Evolutionary conservation across 2,329 filamentous ascomycete genomes (phyloP).

Genomic region (Cladosporium sp.): DNA sequence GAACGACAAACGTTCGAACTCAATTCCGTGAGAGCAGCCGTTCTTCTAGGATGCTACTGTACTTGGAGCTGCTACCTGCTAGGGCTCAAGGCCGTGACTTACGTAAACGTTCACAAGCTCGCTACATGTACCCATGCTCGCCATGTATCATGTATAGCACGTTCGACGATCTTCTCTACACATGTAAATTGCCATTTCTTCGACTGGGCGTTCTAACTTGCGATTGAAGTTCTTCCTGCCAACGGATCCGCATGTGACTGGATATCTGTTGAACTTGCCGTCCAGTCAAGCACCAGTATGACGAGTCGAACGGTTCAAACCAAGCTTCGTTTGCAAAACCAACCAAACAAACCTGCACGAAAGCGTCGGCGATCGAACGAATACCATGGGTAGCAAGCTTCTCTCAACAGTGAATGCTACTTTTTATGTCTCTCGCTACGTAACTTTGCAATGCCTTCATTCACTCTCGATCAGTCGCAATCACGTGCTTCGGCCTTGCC

Average conservation of each 20-base stretch:
- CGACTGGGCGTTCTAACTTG: neutral
- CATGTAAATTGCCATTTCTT: neutral
- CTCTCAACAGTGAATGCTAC: neutral
- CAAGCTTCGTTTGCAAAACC: neutral
- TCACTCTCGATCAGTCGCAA: neutral
- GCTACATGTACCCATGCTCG: too few relatives aligned
- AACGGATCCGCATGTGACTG: neutral
- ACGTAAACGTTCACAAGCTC: neutral
- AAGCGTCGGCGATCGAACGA: neutral
- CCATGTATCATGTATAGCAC: neutral
- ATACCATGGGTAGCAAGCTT: neutral
- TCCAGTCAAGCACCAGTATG: neutral
- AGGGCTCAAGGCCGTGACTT: neutral
- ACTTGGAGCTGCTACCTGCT: neutral
- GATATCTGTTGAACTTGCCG: neutral
- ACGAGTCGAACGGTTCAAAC: neutral
- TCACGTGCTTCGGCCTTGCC: neutral
- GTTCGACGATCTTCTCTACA: neutral
- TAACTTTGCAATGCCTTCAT: neutral
- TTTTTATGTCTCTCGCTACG: neutral
- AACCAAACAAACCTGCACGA: neutral
- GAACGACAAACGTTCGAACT: slow-evolving; percentile 2
- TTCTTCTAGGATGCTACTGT: neutral
- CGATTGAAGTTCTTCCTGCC: neutral
- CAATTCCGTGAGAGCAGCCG: neutral